These are phyloP conservation scores for Solanum clarkiae DNA, from an alignment of 257 asterid genomes.

Conservation along the genomic window DNA sequence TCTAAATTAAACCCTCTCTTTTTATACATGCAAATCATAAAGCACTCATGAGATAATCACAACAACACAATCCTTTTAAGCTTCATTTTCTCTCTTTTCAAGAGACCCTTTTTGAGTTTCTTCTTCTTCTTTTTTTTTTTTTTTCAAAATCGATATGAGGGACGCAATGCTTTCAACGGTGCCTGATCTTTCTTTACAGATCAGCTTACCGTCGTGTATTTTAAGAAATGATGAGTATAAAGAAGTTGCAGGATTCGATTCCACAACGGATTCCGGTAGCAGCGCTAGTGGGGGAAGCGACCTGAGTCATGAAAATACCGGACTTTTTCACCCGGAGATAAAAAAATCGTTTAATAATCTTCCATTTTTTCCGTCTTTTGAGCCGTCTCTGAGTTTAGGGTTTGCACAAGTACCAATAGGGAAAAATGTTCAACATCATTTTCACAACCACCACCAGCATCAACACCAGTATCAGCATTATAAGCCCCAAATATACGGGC, in stretches of 20 bases:
- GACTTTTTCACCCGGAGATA: background rate
- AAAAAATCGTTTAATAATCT: background rate
- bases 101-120: background rate
- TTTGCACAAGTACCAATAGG: conserved; percentile 9
- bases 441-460: conserved; percentile 1
- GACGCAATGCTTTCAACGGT: background rate
- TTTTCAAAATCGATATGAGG: conserved; percentile 17
- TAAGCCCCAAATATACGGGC: conserved; percentile 33
- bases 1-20: background rate
- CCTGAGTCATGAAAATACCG: conserved; percentile 47
- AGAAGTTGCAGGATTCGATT: conserved; percentile 9
- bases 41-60: conserved; percentile 47
- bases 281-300: conserved; percentile 43
- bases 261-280: conserved; percentile 39
- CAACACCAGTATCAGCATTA: conserved; percentile 10
- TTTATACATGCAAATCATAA: conserved; percentile 42
- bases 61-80: background rate
- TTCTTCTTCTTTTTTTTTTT: conserved; percentile 14
- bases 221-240: background rate
- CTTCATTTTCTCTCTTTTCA: conserved; percentile 5
- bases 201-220: conserved; percentile 33
- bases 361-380: background rate
- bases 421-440: background rate
- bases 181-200: conserved; percentile 76
- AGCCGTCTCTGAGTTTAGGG: conserved; percentile 44